Conservation (phyloP, 1,284 basidiomycete species). For the Wolfiporia cocos region DNA sequence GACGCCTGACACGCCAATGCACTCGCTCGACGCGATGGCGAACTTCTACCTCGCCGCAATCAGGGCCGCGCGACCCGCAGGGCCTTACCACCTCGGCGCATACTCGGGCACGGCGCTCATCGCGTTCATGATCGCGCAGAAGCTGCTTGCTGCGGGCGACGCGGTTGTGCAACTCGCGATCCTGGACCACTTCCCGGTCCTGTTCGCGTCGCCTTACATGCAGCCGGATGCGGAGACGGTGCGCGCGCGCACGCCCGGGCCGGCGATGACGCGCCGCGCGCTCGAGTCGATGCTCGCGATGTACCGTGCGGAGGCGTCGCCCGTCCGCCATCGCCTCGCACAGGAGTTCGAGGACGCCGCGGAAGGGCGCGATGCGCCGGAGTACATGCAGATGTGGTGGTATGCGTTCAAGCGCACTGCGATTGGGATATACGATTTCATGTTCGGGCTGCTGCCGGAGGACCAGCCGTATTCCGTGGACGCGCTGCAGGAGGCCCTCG, state of each 20-base stretch:
- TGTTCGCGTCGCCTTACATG: conserved; percentile 1
- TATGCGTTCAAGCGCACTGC: neutral
- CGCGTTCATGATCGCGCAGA: neutral
- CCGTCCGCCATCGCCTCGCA: neutral
- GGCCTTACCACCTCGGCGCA: conserved; percentile 3
- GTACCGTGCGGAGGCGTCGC: neutral
- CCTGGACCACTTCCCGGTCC: conserved; percentile 1
- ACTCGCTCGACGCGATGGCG: conserved; percentile 2
- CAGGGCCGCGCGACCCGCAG: neutral
- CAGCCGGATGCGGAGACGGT: neutral
- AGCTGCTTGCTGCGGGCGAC: neutral
- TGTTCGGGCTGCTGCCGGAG: conserved; percentile 1
- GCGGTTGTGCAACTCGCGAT: neutral
- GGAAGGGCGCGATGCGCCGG: neutral
- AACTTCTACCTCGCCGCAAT: neutral
- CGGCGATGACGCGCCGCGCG: neutral
- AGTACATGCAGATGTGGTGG: neutral
- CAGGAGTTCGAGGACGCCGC: conserved; percentile 1
- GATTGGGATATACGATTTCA: conserved; percentile 5
- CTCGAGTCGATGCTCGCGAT: conserved; percentile 1
- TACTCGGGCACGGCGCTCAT: conserved; percentile 1
- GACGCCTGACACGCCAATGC: conserved; percentile 1
- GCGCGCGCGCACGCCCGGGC: neutral
- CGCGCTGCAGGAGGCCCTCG: neutral
- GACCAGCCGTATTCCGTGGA: neutral